Percentiles rank a stretch among this genome's conserved stretches.
These are phyloP conservation scores for Drechslerella dactyloides DNA, from an alignment of 2,329 filamentous ascomycete species.

Conservation along the genomic window DNA sequence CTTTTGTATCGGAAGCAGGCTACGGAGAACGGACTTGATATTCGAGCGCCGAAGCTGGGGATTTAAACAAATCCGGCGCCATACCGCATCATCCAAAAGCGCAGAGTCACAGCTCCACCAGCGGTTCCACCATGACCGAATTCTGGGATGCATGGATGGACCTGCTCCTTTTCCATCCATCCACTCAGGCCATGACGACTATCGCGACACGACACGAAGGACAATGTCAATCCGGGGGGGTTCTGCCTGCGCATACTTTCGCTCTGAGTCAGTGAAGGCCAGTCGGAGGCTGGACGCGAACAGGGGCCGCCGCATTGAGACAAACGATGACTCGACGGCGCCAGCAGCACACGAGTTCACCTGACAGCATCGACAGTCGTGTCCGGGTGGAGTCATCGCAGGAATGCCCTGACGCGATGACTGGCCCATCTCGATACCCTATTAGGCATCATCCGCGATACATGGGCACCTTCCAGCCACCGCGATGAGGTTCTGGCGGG, in stretches of 20 bases:
- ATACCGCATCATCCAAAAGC: slow-evolving; percentile 29
- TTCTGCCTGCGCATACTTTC: background rate
- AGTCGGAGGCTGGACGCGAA: background rate
- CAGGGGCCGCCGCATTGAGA: background rate
- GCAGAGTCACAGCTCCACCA: slow-evolving; percentile 10
- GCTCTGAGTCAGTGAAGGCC: no score
- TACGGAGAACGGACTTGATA: slow-evolving; percentile 3
- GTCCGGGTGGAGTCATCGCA: slow-evolving; percentile 10
- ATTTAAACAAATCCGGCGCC: slow-evolving; percentile 38
- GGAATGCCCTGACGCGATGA: slow-evolving; percentile 4
- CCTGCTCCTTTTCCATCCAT: background rate
- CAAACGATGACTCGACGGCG: slow-evolving; percentile 39
- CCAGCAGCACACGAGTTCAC: slow-evolving; percentile 39
- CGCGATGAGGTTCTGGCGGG: no score
- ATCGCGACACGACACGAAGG: background rate
- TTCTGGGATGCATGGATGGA: background rate
- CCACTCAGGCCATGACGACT: background rate
- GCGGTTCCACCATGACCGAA: background rate
- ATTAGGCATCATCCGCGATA: no score
- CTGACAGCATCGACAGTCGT: slow-evolving; percentile 14
- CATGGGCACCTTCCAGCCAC: no score
- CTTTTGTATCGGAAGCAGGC: no score
- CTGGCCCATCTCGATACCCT: no score
- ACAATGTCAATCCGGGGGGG: background rate
- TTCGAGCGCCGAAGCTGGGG: slow-evolving; percentile 12